These are phyloP conservation scores for Lantana camara DNA, from an alignment of 257 asterid species.

Conservation along the genomic window DNA sequence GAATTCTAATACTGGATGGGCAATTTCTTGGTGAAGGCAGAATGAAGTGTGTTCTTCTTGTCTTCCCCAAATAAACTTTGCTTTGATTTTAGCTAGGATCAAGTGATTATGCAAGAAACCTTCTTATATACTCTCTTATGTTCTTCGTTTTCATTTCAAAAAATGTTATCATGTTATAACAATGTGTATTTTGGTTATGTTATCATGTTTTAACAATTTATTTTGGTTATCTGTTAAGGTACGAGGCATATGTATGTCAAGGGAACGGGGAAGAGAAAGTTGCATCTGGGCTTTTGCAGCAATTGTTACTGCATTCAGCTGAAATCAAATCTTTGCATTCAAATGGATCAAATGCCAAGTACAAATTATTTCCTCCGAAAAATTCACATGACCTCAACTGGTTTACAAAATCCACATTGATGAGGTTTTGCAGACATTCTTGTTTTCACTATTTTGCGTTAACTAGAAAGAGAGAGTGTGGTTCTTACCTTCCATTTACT, in stretches of 20 bases:
- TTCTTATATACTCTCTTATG: neutral
- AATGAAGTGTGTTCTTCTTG: no score
- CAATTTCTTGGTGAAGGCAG: no score
- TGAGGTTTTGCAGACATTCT: constrained; percentile 53
- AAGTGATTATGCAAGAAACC: no score
- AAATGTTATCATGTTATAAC: neutral
- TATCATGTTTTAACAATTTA: constrained; percentile 13
- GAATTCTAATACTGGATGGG: no score
- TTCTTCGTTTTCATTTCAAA: neutral
- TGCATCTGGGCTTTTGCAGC: constrained; percentile 76
- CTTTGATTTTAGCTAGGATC: no score
- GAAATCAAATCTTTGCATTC: constrained; percentile 57
- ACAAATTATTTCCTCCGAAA: constrained; percentile 55
- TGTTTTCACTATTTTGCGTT: constrained; percentile 21
- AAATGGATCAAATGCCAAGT: constrained; percentile 54
- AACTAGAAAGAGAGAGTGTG: constrained; percentile 7
- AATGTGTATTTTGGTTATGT: neutral
- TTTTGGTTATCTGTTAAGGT: constrained; percentile 51
- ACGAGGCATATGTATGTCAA: constrained; percentile 58
- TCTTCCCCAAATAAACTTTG: no score
- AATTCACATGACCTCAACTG: constrained; percentile 50
- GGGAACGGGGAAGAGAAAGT: constrained; percentile 55
- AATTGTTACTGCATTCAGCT: constrained; percentile 63
- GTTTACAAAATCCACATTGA: constrained; percentile 77
- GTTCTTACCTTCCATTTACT: constrained; percentile 25